Conservation (phyloP, 2,329 filamentous ascomycete species). For the Alternaria dauci region DNA sequence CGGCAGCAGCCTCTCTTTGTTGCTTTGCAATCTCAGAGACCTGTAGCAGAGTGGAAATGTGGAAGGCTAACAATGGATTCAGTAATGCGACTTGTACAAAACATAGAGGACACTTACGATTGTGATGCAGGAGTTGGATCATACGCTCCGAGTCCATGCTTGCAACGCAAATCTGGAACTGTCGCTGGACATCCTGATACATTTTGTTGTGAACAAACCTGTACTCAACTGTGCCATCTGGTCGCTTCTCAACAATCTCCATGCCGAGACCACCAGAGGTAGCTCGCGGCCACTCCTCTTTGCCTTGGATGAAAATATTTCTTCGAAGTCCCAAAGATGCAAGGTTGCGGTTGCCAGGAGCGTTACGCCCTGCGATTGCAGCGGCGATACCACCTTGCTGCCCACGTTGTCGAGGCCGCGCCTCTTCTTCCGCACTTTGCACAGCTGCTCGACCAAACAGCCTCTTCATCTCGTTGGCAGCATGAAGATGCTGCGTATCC, state of each 20-base stretch:
- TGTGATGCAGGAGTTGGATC: constrained; percentile 74
- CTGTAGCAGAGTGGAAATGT: constrained; percentile 92
- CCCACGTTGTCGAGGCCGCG: constrained; percentile 59
- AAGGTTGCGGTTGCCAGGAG: constrained; percentile 67
- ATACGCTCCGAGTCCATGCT: constrained; percentile 84
- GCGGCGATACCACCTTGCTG: constrained; percentile 67
- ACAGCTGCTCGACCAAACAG: constrained; percentile 73
- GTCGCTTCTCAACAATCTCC: constrained; percentile 68
- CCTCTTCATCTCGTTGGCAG: constrained; percentile 87
- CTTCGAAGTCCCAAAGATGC: constrained; percentile 75
- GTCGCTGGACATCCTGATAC: constrained; percentile 77
- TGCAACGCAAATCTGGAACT: constrained; percentile 83
- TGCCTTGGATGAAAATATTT: constrained; percentile 86
- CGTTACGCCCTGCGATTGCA: constrained; percentile 63
- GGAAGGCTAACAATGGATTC: constrained; percentile 69
- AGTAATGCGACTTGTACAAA: constrained; percentile 13
- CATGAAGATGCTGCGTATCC: constrained; percentile 79
- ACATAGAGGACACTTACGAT: constrained; percentile 58
- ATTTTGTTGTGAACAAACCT: constrained; percentile 75
- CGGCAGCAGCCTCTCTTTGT: constrained; percentile 84
- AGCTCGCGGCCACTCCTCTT: constrained; percentile 84
- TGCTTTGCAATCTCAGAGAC: constrained; percentile 92
- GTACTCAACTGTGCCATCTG: constrained; percentile 73
- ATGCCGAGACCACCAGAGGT: constrained; percentile 85
- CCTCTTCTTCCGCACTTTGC: constrained; percentile 64